These are phyloP conservation scores for Phytopythium kandeliae DNA, from an alignment of 352 stramenopile genomes.

Conservation along the genomic window DNA sequence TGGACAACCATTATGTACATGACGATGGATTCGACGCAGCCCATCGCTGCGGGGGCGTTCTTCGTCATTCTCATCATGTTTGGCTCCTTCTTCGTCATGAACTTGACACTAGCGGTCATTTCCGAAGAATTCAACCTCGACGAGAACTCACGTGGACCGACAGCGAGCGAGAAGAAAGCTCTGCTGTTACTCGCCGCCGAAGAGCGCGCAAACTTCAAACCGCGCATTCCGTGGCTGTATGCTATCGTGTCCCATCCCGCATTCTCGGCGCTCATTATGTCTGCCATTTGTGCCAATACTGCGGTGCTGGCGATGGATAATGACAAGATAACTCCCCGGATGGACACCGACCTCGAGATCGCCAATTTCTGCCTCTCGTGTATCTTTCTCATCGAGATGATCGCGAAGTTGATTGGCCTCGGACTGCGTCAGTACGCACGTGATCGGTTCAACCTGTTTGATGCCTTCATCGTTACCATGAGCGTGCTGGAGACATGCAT, in stretches of 20 bases:
- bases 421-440: constrained; percentile 64
- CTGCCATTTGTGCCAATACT: constrained; percentile 84
- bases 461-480: constrained; percentile 82
- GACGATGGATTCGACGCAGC: constrained; percentile 52
- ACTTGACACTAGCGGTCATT: constrained; percentile 90
- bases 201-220: constrained; percentile 21
- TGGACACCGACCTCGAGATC: constrained; percentile 59
- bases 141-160: constrained; percentile 22
- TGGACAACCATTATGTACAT: constrained; percentile 93
- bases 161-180: constrained; percentile 27
- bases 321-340: constrained; percentile 55
- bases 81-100: constrained; percentile 92
- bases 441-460: constrained; percentile 82
- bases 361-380: constrained; percentile 77
- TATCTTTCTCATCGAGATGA: constrained; percentile 68
- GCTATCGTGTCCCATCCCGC: constrained; percentile 51
- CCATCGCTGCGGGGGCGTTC: constrained; percentile 69
- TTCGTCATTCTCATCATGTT: constrained; percentile 91
- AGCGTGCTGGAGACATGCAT: constrained; percentile 62
- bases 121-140: constrained; percentile 87
- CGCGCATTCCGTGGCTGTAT: constrained; percentile 34
- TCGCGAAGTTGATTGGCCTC: constrained; percentile 83
- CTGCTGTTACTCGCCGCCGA: constrained; percentile 21
- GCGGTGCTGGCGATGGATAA: constrained; percentile 75
- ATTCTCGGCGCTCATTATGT: constrained; percentile 62